Evolutionary conservation across 768 basidiomycete species (phyloP).

Genomic region (Thelephora ganbajun): DNA sequence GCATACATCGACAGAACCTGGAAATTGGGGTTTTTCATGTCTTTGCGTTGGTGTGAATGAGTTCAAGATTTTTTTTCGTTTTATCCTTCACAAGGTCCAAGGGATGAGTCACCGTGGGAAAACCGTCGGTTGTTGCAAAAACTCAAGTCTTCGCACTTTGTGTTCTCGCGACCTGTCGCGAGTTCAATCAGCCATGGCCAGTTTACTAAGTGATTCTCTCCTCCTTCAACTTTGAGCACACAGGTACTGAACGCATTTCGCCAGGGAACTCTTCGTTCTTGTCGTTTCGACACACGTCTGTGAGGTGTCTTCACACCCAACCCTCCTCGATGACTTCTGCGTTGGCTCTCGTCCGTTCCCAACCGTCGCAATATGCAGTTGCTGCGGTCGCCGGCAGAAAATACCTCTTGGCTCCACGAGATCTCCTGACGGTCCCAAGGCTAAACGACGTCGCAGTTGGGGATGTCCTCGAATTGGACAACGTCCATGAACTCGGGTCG

Average conservation of each 20-base stretch:
- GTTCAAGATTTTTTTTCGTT: no score
- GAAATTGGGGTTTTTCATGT: no score
- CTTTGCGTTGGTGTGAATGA: no score
- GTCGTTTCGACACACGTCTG: conserved; percentile 12
- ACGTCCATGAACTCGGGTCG: conserved; percentile 90
- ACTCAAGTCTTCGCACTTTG: no score
- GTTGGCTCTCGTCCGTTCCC: conserved; percentile 72
- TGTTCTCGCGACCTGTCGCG: no score
- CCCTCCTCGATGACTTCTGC: conserved; percentile 42
- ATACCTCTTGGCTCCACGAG: conserved; percentile 82
- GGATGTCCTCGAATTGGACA: conserved; percentile 65
- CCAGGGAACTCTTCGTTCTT: neutral
- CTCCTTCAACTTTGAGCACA: no score
- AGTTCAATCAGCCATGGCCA: conserved; percentile 12
- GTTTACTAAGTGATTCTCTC: conserved; percentile 8
- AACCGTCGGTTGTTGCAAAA: no score
- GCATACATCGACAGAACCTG: no score
- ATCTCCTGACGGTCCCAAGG: conserved; percentile 87
- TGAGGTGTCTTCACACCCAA: conserved; percentile 21
- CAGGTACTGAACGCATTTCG: no score
- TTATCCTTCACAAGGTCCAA: no score
- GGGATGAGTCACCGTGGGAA: no score
- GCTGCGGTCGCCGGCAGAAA: conserved; percentile 78
- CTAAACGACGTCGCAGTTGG: conserved; percentile 80
- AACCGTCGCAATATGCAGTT: conserved; percentile 86